Evolutionary conservation across 805 yeast genomes (phyloP).

Genomic region (Myxozyma nipponensis): DNA sequence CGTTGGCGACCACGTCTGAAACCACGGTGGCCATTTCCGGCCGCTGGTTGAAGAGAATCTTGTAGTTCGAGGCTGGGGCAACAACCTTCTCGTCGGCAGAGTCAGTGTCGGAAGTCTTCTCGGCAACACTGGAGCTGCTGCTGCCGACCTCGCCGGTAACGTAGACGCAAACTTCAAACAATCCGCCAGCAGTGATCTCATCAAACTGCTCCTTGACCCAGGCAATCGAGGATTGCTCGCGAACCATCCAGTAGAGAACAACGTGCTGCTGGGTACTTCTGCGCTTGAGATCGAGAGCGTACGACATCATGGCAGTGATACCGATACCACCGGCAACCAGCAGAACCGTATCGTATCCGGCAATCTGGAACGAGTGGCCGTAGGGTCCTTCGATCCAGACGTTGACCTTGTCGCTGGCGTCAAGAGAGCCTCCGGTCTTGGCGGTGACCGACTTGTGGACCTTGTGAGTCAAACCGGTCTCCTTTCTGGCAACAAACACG

Average conservation of each 20-base stretch:
- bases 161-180: constrained; percentile 15
- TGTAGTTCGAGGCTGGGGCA: background rate
- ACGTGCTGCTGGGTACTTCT: constrained; percentile 18
- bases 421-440: background rate
- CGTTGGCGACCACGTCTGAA: constrained; percentile 5
- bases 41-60: constrained; percentile 6
- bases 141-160: constrained; percentile 17
- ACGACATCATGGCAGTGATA: constrained; percentile 53
- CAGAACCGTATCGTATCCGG: constrained; percentile 45
- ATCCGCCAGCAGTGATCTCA: constrained; percentile 10
- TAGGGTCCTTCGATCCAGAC: constrained; percentile 57
- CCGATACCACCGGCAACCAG: constrained; percentile 65
- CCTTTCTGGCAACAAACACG: constrained; percentile 13
- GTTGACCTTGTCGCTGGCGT: background rate
- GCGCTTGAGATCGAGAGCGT: constrained; percentile 38
- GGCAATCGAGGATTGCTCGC: constrained; percentile 8
- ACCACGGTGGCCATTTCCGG: constrained; percentile 11
- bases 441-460: background rate
- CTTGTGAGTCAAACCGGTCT: constrained; percentile 7
- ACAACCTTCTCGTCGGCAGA: background rate
- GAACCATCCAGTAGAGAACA: constrained; percentile 26
- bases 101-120: background rate
- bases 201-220: constrained; percentile 22
- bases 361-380: constrained; percentile 50
- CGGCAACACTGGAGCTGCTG: background rate